Percentiles rank a stretch among this genome's conserved stretches.
phyloP scores from a whole-genome alignment of 2,329 filamentous ascomycete species.

The Triangularia setosa region DNA sequence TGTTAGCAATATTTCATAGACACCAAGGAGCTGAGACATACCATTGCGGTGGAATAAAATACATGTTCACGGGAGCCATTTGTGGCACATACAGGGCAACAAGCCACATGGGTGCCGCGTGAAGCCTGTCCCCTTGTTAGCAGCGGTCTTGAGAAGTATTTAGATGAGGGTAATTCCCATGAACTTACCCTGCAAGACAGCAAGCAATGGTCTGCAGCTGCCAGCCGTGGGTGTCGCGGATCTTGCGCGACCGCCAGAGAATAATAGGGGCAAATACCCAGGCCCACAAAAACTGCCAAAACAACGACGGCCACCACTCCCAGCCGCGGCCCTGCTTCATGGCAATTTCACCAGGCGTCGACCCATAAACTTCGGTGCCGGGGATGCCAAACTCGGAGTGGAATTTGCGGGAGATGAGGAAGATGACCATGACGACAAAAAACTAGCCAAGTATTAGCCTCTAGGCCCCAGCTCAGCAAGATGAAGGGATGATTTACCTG shows the following conservation, averaged over 20 bases:
- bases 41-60: slow-evolving; percentile 61
- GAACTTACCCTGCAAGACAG: slow-evolving; percentile 41
- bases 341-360: slow-evolving; percentile 44
- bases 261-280: slow-evolving; percentile 59
- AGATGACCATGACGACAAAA: slow-evolving; percentile 56
- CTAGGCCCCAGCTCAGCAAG: not conserved
- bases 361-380: slow-evolving; percentile 57
- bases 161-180: not conserved
- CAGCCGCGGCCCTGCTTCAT: slow-evolving; percentile 49
- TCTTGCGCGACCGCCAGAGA: slow-evolving; percentile 57
- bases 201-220: slow-evolving; percentile 57
- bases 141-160: not conserved
- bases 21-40: slow-evolving; percentile 32
- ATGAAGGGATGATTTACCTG: slow-evolving; percentile 45
- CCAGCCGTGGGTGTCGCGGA: slow-evolving; percentile 65
- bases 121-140: slow-evolving; percentile 43
- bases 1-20: slow-evolving; percentile 24
- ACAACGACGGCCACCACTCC: slow-evolving; percentile 65
- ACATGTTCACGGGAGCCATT: slow-evolving; percentile 50
- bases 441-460: slow-evolving; percentile 40
- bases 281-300: slow-evolving; percentile 63
- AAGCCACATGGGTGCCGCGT: slow-evolving; percentile 65
- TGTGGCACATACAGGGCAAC: slow-evolving; percentile 51
- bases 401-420: slow-evolving; percentile 61
- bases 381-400: slow-evolving; percentile 58